Percentiles rank a stretch among this genome's conserved stretches.
These are phyloP conservation scores for Cystofilobasidium ferigula DNA, from an alignment of 768 basidiomycete species.

Conservation along the genomic window DNA sequence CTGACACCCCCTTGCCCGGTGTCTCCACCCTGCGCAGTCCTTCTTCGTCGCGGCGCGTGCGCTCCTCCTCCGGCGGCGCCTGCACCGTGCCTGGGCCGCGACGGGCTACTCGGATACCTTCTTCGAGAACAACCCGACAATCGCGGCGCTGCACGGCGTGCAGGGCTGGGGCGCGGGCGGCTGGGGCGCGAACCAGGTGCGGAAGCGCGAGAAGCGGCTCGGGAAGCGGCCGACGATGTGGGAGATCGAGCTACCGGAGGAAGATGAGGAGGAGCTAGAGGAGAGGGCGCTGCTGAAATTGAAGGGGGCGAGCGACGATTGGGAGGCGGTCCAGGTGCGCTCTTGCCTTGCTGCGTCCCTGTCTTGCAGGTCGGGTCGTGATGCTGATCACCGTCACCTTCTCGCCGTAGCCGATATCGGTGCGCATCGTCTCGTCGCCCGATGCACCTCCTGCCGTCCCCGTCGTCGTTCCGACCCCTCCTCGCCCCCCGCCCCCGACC, in stretches of 20 bases:
- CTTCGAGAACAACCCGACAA: slow-evolving; percentile 14
- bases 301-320: not conserved
- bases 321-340: slow-evolving; percentile 5
- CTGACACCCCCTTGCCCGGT: not conserved
- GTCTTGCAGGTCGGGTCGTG: too few relatives aligned
- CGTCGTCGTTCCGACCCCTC: not conserved
- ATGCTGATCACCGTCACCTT: too few relatives aligned
- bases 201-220: slow-evolving; percentile 7
- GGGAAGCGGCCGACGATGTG: slow-evolving; percentile 11
- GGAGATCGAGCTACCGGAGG: slow-evolving; percentile 9
- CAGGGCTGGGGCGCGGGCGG: slow-evolving; percentile 1
- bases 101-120: slow-evolving; percentile 22
- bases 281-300: not conserved
- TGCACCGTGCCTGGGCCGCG: slow-evolving; percentile 19
- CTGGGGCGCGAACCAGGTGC: slow-evolving; percentile 1
- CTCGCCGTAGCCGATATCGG: not conserved
- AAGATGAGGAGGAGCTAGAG: not conserved
- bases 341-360: not conserved
- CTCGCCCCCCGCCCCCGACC: not conserved
- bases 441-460: not conserved
- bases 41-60: slow-evolving; percentile 11
- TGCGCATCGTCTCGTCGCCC: not conserved
- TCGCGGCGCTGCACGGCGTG: not conserved
- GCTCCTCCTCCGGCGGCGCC: slow-evolving; percentile 8
- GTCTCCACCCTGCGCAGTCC: not conserved